Conservation (phyloP, 345 rosid species). For the Brassica juncea region DNA sequence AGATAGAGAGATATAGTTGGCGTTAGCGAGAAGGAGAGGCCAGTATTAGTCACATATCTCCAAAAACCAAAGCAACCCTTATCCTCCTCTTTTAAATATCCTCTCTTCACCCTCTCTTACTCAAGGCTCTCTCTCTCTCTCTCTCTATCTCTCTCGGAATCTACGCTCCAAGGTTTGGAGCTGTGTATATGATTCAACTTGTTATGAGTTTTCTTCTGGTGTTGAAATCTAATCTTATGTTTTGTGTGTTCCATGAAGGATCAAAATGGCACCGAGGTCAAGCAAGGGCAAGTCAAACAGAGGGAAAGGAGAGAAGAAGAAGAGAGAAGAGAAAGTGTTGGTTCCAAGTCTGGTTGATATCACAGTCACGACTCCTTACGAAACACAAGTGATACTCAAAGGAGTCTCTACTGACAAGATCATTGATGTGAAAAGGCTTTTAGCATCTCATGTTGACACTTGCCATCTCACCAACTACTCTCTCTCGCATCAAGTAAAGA, state of each 20-base stretch:
- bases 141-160: constrained; percentile 20
- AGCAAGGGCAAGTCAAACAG: constrained; percentile 69
- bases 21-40: constrained; percentile 43
- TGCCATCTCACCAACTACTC: constrained; percentile 86
- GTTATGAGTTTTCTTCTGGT: not conserved
- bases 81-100: constrained; percentile 52
- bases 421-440: constrained; percentile 71
- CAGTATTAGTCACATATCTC: constrained; percentile 34
- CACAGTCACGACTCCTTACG: constrained; percentile 65
- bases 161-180: constrained; percentile 21
- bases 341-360: constrained; percentile 68
- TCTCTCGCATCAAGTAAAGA: constrained; percentile 69
- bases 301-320: constrained; percentile 80
- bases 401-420: constrained; percentile 91
- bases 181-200: not conserved
- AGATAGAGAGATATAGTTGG: constrained; percentile 11
- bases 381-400: constrained; percentile 70
- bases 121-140: constrained; percentile 8
- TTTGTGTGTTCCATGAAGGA: constrained; percentile 30
- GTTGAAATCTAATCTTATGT: not conserved
- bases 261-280: constrained; percentile 74
- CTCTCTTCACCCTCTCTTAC: not conserved
- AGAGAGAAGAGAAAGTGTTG: constrained; percentile 76
- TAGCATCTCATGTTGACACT: constrained; percentile 75
- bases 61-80: constrained; percentile 27